Base-by-base conservation (phyloP, 2,329 filamentous ascomycete species). In the Elsinoe fawcettii region DNA sequence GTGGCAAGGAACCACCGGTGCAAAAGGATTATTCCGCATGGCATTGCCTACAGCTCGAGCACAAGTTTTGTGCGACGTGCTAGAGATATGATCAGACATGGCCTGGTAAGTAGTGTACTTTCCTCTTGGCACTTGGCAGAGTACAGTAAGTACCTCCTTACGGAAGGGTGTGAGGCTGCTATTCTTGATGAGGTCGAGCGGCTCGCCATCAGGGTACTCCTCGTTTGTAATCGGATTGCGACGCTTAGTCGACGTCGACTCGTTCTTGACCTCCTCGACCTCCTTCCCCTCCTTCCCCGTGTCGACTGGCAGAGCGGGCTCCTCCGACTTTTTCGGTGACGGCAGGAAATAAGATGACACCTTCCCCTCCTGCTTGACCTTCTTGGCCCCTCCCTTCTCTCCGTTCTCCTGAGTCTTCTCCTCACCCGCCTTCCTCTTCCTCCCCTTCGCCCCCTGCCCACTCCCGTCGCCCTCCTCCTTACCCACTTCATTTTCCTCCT, bases 111-210 rank as follows among this genome's bases (percentile, higher is more conserved):
- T 70, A 27, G 64, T 69, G 56, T 69, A 71, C 8, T 66, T 62
- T 5, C 71, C 69, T 3, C 60, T 55, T 1, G 71, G 70, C 20
- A 73, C 65, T 51, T 67, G 63, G 55, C 65, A 69, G 22, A 73
- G 65, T 39, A 71, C 63, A 3, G 61, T 63, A 36, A 72, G 65
- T 18, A 65, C 66, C 47, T 64, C 63, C 55, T 69, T 71, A 23
- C 77, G 76, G 67, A 77, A 79, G 14, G 74, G 70, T 2, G 77
- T 79, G 18, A 81, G 71, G n/a, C 70, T 71, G 53, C 77, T 75
- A 23, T 67, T 63, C 25, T 69, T 65, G 61, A 79, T 77, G 55
- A 72, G 71, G 20, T 63, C 63, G 46, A 77, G 70, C 23, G 67
- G 60, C 56, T 51, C 30, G 34, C 16, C 18, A n/a, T 70, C 71